Conservation (phyloP, 164 flowering plant species). For the Chloranthus sessilifolius region DNA sequence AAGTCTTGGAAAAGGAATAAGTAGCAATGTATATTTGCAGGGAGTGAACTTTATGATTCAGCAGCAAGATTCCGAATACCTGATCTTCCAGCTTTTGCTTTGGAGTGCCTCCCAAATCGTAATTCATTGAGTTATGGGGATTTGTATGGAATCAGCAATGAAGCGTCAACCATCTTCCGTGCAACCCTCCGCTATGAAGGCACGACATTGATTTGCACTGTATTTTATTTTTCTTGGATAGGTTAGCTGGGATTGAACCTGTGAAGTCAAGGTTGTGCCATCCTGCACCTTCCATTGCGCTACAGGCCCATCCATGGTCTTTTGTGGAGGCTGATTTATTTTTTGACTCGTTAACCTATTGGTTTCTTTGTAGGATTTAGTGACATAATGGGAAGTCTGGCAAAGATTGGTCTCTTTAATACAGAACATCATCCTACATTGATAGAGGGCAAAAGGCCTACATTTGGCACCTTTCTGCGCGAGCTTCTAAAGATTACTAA, state of each 20-base stretch:
- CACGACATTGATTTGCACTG: constrained; percentile 15
- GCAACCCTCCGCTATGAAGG: constrained; percentile 99
- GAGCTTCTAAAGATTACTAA: constrained; percentile 44
- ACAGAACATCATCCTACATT: constrained; percentile 48
- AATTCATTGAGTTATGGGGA: constrained; percentile 85
- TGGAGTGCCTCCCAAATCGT: constrained; percentile 94
- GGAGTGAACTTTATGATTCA: constrained; percentile 75
- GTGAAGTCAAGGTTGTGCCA: too few relatives aligned
- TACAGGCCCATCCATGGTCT: too few relatives aligned
- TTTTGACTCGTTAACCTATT: constrained; percentile 1
- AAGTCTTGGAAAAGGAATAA: too few relatives aligned
- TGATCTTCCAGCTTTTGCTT: constrained; percentile 90
- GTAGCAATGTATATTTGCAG: too few relatives aligned
- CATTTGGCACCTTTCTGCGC: constrained; percentile 46
- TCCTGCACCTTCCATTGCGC: too few relatives aligned
- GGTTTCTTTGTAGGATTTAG: constrained; percentile 56
- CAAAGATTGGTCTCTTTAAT: constrained; percentile 67
- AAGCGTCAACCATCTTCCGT: constrained; percentile 92
- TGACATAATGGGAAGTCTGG: constrained; percentile 73
- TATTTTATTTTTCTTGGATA: too few relatives aligned
- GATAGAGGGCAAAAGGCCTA: constrained; percentile 35
- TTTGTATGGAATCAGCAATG: constrained; percentile 64
- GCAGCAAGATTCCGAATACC: constrained; percentile 62
- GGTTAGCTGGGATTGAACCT: too few relatives aligned
- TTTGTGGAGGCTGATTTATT: background rate